phyloP scores from a whole-genome alignment of 345 rosid genomes.

The Citrus australasica region DNA sequence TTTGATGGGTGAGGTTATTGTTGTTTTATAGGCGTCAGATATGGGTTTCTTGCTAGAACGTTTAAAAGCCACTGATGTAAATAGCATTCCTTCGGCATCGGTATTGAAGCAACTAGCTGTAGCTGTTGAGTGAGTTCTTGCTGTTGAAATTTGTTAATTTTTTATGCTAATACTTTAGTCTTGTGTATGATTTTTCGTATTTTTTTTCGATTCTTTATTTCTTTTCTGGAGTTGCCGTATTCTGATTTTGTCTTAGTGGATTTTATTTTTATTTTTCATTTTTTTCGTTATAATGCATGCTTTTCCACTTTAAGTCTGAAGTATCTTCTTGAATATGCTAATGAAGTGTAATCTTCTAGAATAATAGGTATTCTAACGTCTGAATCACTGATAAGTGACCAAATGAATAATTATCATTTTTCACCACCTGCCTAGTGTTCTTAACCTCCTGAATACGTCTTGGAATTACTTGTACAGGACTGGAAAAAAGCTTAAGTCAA shows the following conservation, averaged over 20 bases:
- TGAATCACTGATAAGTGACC: neutral
- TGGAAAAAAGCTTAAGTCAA: constrained; percentile 62
- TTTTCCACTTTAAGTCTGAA: neutral
- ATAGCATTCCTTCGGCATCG: constrained; percentile 64
- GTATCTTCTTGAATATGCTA: neutral
- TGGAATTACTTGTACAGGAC: constrained; percentile 40
- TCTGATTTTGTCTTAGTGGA: neutral
- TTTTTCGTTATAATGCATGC: neutral
- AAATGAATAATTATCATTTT: constrained; percentile 9
- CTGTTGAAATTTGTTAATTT: neutral
- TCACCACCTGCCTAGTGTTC: constrained; percentile 1
- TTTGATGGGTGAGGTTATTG: neutral
- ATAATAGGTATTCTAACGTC: constrained; percentile 3
- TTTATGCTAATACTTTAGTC: neutral
- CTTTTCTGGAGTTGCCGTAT: neutral
- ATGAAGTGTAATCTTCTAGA: neutral
- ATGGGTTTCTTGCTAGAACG: constrained; percentile 46
- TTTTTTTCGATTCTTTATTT: neutral
- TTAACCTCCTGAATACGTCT: constrained; percentile 7
- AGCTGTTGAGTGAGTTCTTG: constrained; percentile 74
- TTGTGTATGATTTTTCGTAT: neutral
- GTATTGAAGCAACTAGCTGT: constrained; percentile 76
- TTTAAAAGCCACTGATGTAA: constrained; percentile 48
- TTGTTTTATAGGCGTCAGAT: constrained; percentile 47
- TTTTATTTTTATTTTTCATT: neutral